phyloP scores from a whole-genome alignment of 129 eudicot genomes.

The Pulicaria dysenterica region DNA sequence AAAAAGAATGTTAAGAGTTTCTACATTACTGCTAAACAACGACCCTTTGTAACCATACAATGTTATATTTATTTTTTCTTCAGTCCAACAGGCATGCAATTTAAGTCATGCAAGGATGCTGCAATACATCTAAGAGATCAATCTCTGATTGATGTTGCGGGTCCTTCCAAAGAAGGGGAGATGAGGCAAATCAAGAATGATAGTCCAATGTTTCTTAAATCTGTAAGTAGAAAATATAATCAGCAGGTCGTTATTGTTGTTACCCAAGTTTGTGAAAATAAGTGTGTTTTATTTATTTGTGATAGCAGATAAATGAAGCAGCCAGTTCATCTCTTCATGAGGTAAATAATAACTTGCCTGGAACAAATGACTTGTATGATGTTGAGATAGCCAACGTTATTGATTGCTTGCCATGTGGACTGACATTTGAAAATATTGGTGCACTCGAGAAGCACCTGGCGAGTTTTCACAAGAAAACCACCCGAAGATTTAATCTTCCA shows the following conservation, averaged over 20 bases:
- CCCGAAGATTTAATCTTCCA: conserved; percentile 33
- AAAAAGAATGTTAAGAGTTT: background rate
- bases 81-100: conserved; percentile 29
- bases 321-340: conserved; percentile 30
- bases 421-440: conserved; percentile 25
- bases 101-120: conserved; percentile 34
- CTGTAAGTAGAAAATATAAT: conserved; percentile 22
- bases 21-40: background rate
- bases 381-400: conserved; percentile 27
- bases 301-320: conserved; percentile 20
- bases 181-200: conserved; percentile 26
- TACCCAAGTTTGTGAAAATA: conserved; percentile 12
- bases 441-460: conserved; percentile 37
- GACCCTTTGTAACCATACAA: background rate
- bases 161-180: conserved; percentile 17
- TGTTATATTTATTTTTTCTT: conserved; percentile 26
- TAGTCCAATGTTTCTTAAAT: conserved; percentile 17
- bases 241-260: conserved; percentile 5
- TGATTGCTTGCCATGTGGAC: conserved; percentile 31
- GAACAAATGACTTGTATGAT: conserved; percentile 23
- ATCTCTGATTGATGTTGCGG: conserved; percentile 17
- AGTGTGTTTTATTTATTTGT: conserved; percentile 16
- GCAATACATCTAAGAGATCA: conserved; percentile 30
- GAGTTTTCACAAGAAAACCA: conserved; percentile 35
- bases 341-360: conserved; percentile 24